These are phyloP conservation scores for Torulaspora microellipsoides DNA, from an alignment of 805 yeast species.

Conservation along the genomic window DNA sequence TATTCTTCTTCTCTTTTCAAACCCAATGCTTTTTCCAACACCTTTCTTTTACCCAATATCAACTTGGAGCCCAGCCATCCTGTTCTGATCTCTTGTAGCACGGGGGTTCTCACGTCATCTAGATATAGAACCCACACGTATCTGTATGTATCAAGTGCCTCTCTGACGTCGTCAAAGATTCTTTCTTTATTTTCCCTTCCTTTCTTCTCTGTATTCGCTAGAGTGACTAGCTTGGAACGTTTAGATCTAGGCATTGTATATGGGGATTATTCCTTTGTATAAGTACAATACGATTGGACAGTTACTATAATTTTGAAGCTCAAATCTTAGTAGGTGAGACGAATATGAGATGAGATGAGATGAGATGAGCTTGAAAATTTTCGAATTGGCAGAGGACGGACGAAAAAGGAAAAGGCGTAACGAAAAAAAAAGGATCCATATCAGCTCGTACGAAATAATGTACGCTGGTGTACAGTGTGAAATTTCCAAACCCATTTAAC, in stretches of 20 bases:
- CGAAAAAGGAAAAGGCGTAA: neutral
- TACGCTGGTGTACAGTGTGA: too few species aligned
- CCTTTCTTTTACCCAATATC: constrained; percentile 88
- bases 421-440: neutral
- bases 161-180: constrained; percentile 86
- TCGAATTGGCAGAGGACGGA: constrained; percentile 6
- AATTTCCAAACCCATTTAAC: too few species aligned
- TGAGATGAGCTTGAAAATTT: constrained; percentile 20
- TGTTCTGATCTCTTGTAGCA: constrained; percentile 83
- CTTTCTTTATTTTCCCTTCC: constrained; percentile 89
- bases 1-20: constrained; percentile 84
- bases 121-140: constrained; percentile 82
- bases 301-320: neutral
- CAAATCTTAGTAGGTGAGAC: too few species aligned
- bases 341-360: constrained; percentile 9
- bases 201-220: constrained; percentile 94
- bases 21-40: constrained; percentile 89
- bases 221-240: constrained; percentile 91
- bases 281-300: too few species aligned
- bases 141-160: constrained; percentile 67
- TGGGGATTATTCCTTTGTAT: too few species aligned
- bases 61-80: constrained; percentile 92
- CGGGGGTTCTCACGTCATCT: constrained; percentile 93
- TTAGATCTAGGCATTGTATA: constrained; percentile 90
- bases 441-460: too few species aligned